These are phyloP conservation scores for Pseudocercospora macadamiae DNA, from an alignment of 2,329 filamentous ascomycete species.

Conservation along the genomic window DNA sequence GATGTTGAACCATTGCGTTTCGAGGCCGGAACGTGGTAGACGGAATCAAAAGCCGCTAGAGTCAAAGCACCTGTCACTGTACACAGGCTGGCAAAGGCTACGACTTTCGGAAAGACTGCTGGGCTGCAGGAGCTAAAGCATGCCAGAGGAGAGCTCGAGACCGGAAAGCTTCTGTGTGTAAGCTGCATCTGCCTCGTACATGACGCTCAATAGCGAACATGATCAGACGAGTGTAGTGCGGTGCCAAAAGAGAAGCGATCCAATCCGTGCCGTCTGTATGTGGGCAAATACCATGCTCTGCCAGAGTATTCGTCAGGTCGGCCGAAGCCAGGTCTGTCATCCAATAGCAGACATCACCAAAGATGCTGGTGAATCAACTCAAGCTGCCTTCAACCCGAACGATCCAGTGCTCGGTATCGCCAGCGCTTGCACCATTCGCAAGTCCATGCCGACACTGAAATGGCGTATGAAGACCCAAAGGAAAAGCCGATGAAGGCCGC, in stretches of 20 bases:
- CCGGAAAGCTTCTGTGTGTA: conserved; percentile 48
- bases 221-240: conserved; percentile 60
- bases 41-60: conserved; percentile 23
- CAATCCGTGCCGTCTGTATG: conserved; percentile 48
- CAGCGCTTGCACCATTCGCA: conserved; percentile 25
- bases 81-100: conserved; percentile 12
- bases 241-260: conserved; percentile 39
- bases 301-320: conserved; percentile 22
- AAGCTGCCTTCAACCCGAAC: conserved; percentile 29
- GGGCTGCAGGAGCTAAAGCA: conserved; percentile 37
- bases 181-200: conserved; percentile 58
- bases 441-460: conserved; percentile 18
- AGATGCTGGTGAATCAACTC: conserved; percentile 36
- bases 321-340: conserved; percentile 1
- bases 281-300: conserved; percentile 39
- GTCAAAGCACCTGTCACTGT: conserved; percentile 34
- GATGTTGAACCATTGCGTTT: conserved; percentile 26
- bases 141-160: conserved; percentile 30
- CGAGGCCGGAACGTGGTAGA: conserved; percentile 25
- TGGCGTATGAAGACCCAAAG: conserved; percentile 51
- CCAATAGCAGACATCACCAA: conserved; percentile 35
- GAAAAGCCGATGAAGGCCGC: conserved; percentile 51
- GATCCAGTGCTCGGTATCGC: conserved; percentile 42
- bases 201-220: conserved; percentile 37
- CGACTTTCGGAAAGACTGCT: conserved; percentile 23